A percentile compares a stretch with the other conserved stretches of the same genome.
These are phyloP conservation scores for Annulohypoxylon nitens DNA, from an alignment of 495 filamentous ascomycete genomes.

Conservation along the genomic window DNA sequence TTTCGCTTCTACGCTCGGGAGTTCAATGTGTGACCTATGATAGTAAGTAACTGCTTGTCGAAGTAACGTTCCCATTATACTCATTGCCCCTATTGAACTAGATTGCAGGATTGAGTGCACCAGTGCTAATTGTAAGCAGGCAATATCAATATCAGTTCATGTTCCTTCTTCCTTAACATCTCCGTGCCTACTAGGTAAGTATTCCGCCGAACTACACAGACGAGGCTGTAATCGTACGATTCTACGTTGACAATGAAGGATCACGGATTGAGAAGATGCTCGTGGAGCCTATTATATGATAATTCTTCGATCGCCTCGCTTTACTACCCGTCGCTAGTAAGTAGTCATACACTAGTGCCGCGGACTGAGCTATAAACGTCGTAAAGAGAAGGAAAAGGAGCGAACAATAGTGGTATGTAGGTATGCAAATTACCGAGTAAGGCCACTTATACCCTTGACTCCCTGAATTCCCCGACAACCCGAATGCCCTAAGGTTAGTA, in stretches of 20 bases:
- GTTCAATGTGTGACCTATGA: too few relatives aligned
- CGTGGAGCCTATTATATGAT: background rate
- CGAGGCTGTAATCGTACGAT: conserved; percentile 1
- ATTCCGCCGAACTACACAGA: background rate
- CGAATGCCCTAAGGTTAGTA: conserved; percentile 1
- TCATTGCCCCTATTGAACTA: background rate
- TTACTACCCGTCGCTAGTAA: background rate
- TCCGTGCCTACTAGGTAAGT: background rate
- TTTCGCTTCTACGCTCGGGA: background rate
- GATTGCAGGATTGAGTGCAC: background rate
- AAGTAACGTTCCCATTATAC: background rate
- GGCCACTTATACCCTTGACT: conserved; percentile 15
- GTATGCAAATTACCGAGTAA: background rate
- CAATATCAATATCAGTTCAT: background rate
- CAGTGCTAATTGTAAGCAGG: background rate
- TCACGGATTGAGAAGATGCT: background rate
- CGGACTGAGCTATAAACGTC: background rate
- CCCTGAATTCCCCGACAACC: background rate
- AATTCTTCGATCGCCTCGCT: background rate
- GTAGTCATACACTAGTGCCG: background rate
- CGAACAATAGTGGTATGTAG: background rate
- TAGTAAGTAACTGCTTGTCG: background rate
- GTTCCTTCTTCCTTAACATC: background rate
- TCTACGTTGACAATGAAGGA: background rate
- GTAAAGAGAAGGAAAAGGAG: background rate